Evolutionary conservation across 2,329 filamentous ascomycete species (phyloP).

Genomic region (Ophiocordyceps camponoti-saundersi): DNA sequence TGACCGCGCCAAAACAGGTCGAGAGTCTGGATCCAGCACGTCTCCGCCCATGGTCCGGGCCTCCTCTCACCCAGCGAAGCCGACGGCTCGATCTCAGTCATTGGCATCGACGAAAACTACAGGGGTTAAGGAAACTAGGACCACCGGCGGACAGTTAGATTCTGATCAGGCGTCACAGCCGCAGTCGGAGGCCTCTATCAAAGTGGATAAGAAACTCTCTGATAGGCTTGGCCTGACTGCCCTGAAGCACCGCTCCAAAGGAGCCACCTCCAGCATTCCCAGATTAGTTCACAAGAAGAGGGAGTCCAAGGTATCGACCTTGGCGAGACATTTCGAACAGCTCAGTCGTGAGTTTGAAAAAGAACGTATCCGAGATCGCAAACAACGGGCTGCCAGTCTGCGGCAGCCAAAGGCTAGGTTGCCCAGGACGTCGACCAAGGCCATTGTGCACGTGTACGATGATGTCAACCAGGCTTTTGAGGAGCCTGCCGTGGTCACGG

Average conservation of each 20-base stretch:
- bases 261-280: slow-evolving; percentile 63
- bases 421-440: slow-evolving; percentile 81
- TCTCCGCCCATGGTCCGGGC: slow-evolving; percentile 37
- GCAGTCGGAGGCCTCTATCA: slow-evolving; percentile 21
- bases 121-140: slow-evolving; percentile 16
- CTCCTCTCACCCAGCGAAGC: slow-evolving; percentile 31
- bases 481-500: slow-evolving; percentile 49
- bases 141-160: slow-evolving; percentile 6
- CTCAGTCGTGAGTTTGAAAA: slow-evolving; percentile 93
- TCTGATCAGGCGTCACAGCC: slow-evolving; percentile 2
- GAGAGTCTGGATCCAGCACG: slow-evolving; percentile 25
- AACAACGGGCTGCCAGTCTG: slow-evolving; percentile 62
- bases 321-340: slow-evolving; percentile 93
- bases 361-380: slow-evolving; percentile 73
- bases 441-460: slow-evolving; percentile 89
- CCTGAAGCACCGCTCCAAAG: slow-evolving; percentile 42
- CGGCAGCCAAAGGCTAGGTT: slow-evolving; percentile 59
- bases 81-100: slow-evolving; percentile 28
- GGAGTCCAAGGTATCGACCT: slow-evolving; percentile 68
- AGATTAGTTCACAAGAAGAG: slow-evolving; percentile 65
- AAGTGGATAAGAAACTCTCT: slow-evolving; percentile 58
- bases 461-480: slow-evolving; percentile 87
- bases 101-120: slow-evolving; percentile 21
- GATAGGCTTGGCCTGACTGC: slow-evolving; percentile 52
- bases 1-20: slow-evolving; percentile 19